Conservation (phyloP, 805 yeast genomes). For the Brettanomyces naardenensis region DNA sequence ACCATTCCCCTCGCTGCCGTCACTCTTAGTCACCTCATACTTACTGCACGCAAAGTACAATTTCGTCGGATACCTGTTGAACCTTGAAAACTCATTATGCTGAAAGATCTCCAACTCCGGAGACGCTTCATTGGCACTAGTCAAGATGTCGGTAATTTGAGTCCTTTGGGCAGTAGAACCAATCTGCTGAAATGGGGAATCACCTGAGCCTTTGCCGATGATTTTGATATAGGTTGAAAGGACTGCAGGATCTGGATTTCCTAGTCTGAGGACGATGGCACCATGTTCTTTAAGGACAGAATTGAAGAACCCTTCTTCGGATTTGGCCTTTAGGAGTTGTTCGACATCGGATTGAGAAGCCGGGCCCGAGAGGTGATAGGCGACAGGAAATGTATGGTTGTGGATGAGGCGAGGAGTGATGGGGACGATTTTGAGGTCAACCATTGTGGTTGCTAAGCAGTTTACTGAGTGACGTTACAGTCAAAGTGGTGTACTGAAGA, state of each 20-base stretch:
- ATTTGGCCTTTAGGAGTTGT: constrained; percentile 4
- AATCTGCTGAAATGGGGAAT: constrained; percentile 20
- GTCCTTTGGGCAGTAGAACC: constrained; percentile 24
- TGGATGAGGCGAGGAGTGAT: background rate
- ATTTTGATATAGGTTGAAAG: constrained; percentile 16
- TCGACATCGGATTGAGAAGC: no score
- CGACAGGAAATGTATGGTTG: background rate
- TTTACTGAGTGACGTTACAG: no score
- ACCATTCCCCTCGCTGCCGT: constrained; percentile 27
- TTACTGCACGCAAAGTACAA: constrained; percentile 19
- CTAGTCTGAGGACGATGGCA: constrained; percentile 21
- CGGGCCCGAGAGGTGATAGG: background rate
- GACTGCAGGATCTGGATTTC: constrained; percentile 16
- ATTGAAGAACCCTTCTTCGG: constrained; percentile 18
- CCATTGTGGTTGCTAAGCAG: no score
- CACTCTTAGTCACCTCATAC: constrained; percentile 14
- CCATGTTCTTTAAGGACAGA: constrained; percentile 21
- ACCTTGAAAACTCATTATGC: constrained; percentile 29
- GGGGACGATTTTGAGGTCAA: background rate
- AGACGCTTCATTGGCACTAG: constrained; percentile 28
- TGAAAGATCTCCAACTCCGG: constrained; percentile 18
- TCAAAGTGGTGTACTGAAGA: no score
- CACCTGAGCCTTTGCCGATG: constrained; percentile 17
- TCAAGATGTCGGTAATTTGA: constrained; percentile 9
- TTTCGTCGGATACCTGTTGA: constrained; percentile 21